Conservation (phyloP, 768 basidiomycete species). For the Trametes cingulata region DNA sequence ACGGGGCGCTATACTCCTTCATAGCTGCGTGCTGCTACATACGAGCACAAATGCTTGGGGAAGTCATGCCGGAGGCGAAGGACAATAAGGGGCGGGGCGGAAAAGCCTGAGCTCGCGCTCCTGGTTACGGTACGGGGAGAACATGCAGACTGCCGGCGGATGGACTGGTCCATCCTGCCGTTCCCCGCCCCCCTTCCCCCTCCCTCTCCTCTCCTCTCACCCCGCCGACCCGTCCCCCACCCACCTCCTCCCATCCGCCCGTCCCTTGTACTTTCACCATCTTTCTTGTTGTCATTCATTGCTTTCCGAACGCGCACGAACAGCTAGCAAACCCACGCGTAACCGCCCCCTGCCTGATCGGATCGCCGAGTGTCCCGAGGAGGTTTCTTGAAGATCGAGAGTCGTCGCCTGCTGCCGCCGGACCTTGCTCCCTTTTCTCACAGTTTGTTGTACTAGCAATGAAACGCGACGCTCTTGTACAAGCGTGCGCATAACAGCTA, state of each 20-base stretch:
- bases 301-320: conserved; percentile 21
- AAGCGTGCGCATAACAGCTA: neutral
- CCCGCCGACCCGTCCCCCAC: conserved; percentile 1
- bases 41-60: conserved; percentile 65
- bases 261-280: conserved; percentile 5
- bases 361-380: neutral
- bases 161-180: conserved; percentile 28
- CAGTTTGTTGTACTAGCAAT: conserved; percentile 19
- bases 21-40: conserved; percentile 69
- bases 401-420: neutral
- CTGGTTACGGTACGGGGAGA: conserved; percentile 25
- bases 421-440: neutral
- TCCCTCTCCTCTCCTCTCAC: conserved; percentile 11
- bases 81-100: conserved; percentile 59
- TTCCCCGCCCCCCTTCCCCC: conserved; percentile 16
- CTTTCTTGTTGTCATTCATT: conserved; percentile 25
- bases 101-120: conserved; percentile 46
- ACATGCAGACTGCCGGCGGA: conserved; percentile 24
- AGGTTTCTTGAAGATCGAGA: neutral
- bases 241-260: neutral
- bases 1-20: conserved; percentile 78
- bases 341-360: neutral
- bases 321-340: conserved; percentile 17
- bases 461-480: conserved; percentile 7
- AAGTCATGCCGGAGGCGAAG: conserved; percentile 67